Evolutionary conservation across 2,329 filamentous ascomycete genomes (phyloP).

Genomic region (Mycosphaerelloides madeirae): DNA sequence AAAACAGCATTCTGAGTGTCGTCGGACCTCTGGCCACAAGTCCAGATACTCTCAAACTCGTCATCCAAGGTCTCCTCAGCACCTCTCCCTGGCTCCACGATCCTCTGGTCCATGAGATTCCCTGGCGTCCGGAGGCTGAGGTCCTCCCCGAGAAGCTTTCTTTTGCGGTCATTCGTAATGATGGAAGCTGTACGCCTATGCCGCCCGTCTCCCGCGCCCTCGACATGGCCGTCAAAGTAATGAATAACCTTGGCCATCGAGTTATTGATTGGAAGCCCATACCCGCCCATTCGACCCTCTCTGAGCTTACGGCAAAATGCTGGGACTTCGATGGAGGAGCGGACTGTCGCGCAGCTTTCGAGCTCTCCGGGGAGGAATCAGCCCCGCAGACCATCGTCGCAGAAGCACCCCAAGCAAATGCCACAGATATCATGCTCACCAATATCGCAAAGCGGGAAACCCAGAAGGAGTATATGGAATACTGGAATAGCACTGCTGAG

Average conservation of each 20-base stretch:
- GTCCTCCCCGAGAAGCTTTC: constrained; percentile 39
- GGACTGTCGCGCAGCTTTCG: constrained; percentile 49
- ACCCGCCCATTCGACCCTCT: constrained; percentile 38
- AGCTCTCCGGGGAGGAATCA: constrained; percentile 52
- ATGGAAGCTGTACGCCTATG: constrained; percentile 49
- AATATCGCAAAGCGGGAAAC: constrained; percentile 53
- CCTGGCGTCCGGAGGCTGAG: constrained; percentile 53
- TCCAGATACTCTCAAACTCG: constrained; percentile 50
- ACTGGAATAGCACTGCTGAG: constrained; percentile 55
- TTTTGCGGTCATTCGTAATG: constrained; percentile 52
- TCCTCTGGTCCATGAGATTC: constrained; percentile 60
- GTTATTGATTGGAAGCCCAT: constrained; percentile 58
- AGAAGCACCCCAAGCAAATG: constrained; percentile 35
- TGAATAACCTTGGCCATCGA: constrained; percentile 53
- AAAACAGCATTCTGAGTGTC: constrained; percentile 59
- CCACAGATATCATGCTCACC: constrained; percentile 41
- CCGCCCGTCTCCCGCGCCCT: constrained; percentile 56
- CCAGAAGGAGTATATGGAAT: constrained; percentile 58
- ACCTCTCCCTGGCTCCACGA: constrained; percentile 63
- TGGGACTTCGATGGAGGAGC: constrained; percentile 49
- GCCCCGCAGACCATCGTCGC: constrained; percentile 43
- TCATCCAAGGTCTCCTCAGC: constrained; percentile 54
- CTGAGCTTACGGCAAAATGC: constrained; percentile 32
- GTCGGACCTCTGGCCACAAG: constrained; percentile 60
- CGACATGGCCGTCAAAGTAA: constrained; percentile 45